Base-by-base conservation (phyloP, 495 filamentous ascomycete genomes). In the Staphylotrichum longicolle region DNA sequence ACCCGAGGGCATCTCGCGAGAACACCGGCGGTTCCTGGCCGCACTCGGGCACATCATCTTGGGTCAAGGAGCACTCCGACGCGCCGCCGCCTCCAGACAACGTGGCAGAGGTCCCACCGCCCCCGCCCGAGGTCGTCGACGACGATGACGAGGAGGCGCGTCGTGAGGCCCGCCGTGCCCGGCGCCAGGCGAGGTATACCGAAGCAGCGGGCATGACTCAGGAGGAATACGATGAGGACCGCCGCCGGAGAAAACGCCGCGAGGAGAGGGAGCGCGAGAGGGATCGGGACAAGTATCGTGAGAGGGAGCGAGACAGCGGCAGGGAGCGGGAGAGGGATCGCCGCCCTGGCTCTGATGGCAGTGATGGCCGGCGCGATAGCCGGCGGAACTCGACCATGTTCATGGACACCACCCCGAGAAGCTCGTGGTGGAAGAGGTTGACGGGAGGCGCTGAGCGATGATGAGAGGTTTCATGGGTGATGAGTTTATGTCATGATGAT, bases 31-130 rank as follows among this genome's bases (percentile, higher is more conserved):
- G 75, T 64, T 59, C 74, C 56, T 83, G 81, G 82, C 80, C 81
- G 5, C 80, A 82, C 60, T 81, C 79, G 41, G 81, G 81, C 12
- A 84, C 82, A 9, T 78, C 79, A 45, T 83, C 81, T 4, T 84
- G 82, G 82, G 82, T 83, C 10, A 82, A 83, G 68, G 82, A 84
- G n/a, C 80, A 83, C 64, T 80, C 80, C 2, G 82, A 84, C 57
- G 79, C 80, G 6, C 81, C 81, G 3, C 81, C 80, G 5, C 81
- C 82, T 27, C 80, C 80, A 2, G 74, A 68, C 10, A 67, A 70
- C 44, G 66, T 68, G 3, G 61, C 66, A 10, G 74, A 70, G 7
- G 71, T 48, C 8, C 53, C 30, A 20, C 50, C 56, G 14, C 62
- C 66, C 0, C 64, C 67, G 7, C 70, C 61, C 3, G 62, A 65